These are phyloP conservation scores for Neophaeococcomyces aloes DNA, from an alignment of 2,329 filamentous ascomycete genomes.

Conservation along the genomic window DNA sequence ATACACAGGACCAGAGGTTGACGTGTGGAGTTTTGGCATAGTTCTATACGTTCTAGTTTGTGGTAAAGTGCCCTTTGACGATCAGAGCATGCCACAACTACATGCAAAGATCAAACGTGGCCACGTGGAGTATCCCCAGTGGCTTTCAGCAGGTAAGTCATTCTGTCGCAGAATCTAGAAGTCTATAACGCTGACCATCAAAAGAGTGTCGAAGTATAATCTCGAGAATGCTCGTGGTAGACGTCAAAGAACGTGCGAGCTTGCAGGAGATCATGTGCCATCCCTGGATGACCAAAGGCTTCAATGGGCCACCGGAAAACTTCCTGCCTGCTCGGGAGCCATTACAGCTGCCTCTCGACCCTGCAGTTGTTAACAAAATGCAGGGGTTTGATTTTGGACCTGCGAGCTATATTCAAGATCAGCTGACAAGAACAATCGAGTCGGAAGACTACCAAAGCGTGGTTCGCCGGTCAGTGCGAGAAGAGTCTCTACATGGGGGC, in stretches of 20 bases:
- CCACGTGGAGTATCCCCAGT: conserved; percentile 86
- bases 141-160: conserved; percentile 71
- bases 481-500: conserved; percentile 48
- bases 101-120: conserved; percentile 99
- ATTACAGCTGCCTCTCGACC: conserved; percentile 71
- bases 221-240: conserved; percentile 89
- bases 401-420: conserved; percentile 67
- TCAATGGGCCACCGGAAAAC: conserved; percentile 76
- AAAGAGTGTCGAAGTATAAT: conserved; percentile 88
- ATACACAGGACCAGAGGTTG: conserved; percentile 92
- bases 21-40: conserved; percentile 98
- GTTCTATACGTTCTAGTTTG: conserved; percentile 95
- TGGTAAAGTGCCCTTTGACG: conserved; percentile 95
- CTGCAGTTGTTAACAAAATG: conserved; percentile 80
- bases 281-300: conserved; percentile 92
- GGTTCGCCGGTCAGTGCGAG: conserved; percentile 59
- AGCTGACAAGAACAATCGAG: conserved; percentile 76
- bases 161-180: not conserved
- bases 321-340: conserved; percentile 75
- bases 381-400: conserved; percentile 95
- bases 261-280: conserved; percentile 89
- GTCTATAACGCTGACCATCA: conserved; percentile 27
- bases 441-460: conserved; percentile 90
- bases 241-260: conserved; percentile 74
- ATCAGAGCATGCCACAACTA: conserved; percentile 96